Evolutionary conservation across 129 eudicot species (phyloP).

Genomic region (Centella asiatica): DNA sequence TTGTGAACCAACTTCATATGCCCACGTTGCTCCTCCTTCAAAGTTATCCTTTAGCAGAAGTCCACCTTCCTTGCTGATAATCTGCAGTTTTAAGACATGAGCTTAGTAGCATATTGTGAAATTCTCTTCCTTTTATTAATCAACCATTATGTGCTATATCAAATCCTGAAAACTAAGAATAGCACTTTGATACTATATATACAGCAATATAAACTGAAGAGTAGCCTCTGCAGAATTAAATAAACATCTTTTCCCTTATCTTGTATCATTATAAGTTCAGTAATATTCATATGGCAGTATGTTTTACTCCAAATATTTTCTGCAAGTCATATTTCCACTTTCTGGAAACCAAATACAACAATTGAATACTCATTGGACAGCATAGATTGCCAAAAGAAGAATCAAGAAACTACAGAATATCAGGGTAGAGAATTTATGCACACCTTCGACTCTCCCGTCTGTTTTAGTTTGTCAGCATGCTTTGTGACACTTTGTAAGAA

Average conservation of each 20-base stretch:
- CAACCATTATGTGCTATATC: background rate
- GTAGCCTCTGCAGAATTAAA: no score
- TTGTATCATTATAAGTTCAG: background rate
- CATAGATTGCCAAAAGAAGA: background rate
- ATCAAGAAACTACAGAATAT: background rate
- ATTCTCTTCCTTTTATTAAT: background rate
- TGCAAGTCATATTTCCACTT: background rate
- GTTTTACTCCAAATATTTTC: background rate
- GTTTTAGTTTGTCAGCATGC: conserved; percentile 89
- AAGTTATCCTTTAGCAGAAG: conserved; percentile 56
- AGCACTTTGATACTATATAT: no score
- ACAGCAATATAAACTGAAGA: background rate
- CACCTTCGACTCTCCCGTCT: conserved; percentile 75
- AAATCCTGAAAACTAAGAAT: background rate
- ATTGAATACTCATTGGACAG: background rate
- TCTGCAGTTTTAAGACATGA: conserved; percentile 36
- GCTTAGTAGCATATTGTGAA: background rate
- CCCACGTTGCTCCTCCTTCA: conserved; percentile 97
- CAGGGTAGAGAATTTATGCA: background rate
- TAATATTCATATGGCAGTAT: background rate
- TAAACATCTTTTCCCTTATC: background rate
- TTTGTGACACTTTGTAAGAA: conserved; percentile 90
- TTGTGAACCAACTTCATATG: conserved; percentile 89
- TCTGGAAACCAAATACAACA: background rate
- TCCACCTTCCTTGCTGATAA: conserved; percentile 71